Base-by-base conservation (phyloP, 2,329 filamentous ascomycete genomes). In the Claviceps fusiformis region DNA sequence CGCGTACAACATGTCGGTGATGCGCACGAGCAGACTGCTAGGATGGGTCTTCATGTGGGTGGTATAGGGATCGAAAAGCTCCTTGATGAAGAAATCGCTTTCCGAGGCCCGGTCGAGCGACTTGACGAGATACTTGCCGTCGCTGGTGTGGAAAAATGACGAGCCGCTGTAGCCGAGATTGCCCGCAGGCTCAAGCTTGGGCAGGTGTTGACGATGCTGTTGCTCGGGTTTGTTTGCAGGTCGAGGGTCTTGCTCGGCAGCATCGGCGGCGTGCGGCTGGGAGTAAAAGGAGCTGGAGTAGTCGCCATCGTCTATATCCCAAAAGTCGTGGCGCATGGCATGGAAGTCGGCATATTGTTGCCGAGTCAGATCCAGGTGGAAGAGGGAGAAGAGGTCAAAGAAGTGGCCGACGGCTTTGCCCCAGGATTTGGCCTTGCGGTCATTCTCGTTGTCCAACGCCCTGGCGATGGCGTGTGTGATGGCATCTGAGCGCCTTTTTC, bases 141-240 rank as follows among this genome's bases (percentile, higher is more conserved):
- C 79, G 3, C 72, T 44, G 0, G 86, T 89, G 5, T 75, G 77
- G 68, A 87, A 88, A 69, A 89, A 89, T 0, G 85, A 87, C 70
- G 85, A 88, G 51, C 86, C 86, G 33, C 83, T 87, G 64, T 86
- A 87, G 3, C 86, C 86, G 68, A 89, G 74, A 63, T 88, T 83
- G 1, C 83, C 85, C 57, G 85, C 77, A 1, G 82, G 67, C 13
- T 41, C 41, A 1, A 56, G 68, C 39, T 64, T 55, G 0, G 66
- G 47, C 64, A 58, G 69, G 69, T 55, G 2, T 24, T 24, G 24
- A 24, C 24, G 24, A 24, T 24, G 24, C 24, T 24, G 65, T 68
- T 60, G 71, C 65, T 48, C n/a, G 37, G 8, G 3, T 17, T 17
- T 37, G 19, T 50, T 27, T 27, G 6, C 8, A 11, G 44, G 9